Evolutionary conservation across 202 grass and related monocot genomes (phyloP).

Genomic region (Setaria viridis): DNA sequence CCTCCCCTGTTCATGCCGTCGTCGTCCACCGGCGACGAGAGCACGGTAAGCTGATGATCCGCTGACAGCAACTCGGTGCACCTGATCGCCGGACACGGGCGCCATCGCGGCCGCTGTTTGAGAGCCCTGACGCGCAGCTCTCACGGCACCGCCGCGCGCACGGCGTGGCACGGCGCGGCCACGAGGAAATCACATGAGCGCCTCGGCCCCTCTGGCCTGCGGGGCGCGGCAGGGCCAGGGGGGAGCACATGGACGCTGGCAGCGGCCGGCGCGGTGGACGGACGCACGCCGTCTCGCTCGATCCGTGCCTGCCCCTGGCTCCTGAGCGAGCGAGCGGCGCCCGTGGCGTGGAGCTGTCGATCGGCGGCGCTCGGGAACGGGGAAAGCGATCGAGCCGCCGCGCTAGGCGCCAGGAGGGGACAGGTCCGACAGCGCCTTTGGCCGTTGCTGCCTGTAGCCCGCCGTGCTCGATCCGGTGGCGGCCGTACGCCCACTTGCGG

Average conservation of each 20-base stretch:
- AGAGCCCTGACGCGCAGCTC: not conserved
- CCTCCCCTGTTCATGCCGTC: not conserved
- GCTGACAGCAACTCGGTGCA: not conserved
- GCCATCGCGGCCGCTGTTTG: not conserved
- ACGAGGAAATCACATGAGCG: conserved; percentile 44
- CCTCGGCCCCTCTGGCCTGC: no score
- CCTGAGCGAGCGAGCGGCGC: no score
- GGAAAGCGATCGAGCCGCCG: not conserved
- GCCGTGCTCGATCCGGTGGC: conserved; percentile 1
- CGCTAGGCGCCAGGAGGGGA: not conserved
- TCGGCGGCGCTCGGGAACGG: not conserved
- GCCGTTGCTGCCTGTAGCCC: conserved; percentile 6
- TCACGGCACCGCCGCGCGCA: not conserved
- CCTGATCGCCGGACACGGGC: not conserved
- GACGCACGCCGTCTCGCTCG: conserved; percentile 5
- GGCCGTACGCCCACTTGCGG: not conserved
- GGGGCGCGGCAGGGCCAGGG: no score
- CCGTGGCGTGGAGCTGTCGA: conserved; percentile 14
- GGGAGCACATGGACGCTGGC: not conserved
- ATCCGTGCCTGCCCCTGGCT: not conserved
- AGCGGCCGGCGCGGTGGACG: not conserved
- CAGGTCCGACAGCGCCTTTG: not conserved
- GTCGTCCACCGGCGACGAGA: no score
- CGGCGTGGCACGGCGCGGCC: not conserved
- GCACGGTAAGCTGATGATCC: not conserved